phyloP scores from a whole-genome alignment of 2,329 filamentous ascomycete genomes.

The Metarhizium rileyi region DNA sequence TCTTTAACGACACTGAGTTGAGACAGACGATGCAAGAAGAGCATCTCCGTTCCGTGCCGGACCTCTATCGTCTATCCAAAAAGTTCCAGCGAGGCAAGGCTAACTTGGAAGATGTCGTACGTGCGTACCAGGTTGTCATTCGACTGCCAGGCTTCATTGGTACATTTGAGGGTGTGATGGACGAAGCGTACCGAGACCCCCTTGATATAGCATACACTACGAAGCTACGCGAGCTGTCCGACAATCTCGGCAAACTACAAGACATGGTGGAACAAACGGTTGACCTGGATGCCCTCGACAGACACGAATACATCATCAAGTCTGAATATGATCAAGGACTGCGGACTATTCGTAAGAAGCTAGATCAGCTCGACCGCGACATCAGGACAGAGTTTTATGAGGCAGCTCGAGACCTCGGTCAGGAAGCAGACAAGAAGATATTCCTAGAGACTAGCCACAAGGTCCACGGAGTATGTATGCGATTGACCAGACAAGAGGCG shows the following conservation, averaged over 20 bases:
- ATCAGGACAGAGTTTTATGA: constrained; percentile 75
- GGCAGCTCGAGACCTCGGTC: constrained; percentile 71
- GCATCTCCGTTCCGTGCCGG: constrained; percentile 84
- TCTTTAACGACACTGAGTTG: constrained; percentile 84
- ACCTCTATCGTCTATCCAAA: constrained; percentile 87
- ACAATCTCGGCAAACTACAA: constrained; percentile 74
- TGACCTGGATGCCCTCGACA: constrained; percentile 87
- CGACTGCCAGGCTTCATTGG: constrained; percentile 82
- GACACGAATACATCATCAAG: constrained; percentile 98
- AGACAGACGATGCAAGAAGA: constrained; percentile 96
- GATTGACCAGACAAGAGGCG: constrained; percentile 82
- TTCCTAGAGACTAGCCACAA: constrained; percentile 87
- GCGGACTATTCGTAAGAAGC: constrained; percentile 78
- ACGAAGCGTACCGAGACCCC: constrained; percentile 82
- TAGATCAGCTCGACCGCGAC: constrained; percentile 72
- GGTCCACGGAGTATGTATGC: constrained; percentile 93
- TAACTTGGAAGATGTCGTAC: constrained; percentile 88
- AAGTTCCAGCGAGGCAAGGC: constrained; percentile 88
- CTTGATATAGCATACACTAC: constrained; percentile 80
- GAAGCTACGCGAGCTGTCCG: constrained; percentile 66
- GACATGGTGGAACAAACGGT: constrained; percentile 99
- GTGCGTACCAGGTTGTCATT: constrained; percentile 90
- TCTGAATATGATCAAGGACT: constrained; percentile 91
- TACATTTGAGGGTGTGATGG: constrained; percentile 88
- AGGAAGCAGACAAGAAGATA: constrained; percentile 96